These are phyloP conservation scores for Lepiota subincarnata DNA, from an alignment of 768 basidiomycete species.

Conservation along the genomic window DNA sequence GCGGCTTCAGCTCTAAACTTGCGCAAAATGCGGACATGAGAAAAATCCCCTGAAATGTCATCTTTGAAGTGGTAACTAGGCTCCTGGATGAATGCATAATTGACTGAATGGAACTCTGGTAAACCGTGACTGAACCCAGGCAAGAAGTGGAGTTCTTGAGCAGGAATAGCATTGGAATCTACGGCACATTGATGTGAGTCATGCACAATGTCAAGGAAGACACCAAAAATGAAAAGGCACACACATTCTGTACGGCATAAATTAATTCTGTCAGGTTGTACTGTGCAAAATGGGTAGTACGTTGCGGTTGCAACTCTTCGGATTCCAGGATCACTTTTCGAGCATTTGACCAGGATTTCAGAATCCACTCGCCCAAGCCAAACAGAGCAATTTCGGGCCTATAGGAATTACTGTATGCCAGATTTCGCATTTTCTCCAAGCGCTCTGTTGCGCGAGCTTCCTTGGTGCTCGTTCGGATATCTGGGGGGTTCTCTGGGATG, in stretches of 20 bases:
- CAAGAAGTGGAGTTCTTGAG: constrained; percentile 70
- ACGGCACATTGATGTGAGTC: constrained; percentile 16
- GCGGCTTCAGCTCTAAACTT: constrained; percentile 65
- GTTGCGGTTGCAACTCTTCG: constrained; percentile 35
- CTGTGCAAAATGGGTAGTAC: constrained; percentile 47
- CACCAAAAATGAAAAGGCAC: constrained; percentile 26
- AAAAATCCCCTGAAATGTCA: constrained; percentile 85
- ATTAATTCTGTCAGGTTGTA: constrained; percentile 63
- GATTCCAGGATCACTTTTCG: constrained; percentile 56
- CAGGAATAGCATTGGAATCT: constrained; percentile 75
- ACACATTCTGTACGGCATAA: constrained; percentile 65
- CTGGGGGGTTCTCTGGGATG: constrained; percentile 35
- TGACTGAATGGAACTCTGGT: constrained; percentile 73
- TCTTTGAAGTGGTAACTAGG: constrained; percentile 57
- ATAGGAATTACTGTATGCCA: constrained; percentile 71
- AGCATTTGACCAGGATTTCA: constrained; percentile 70
- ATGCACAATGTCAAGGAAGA: constrained; percentile 10
- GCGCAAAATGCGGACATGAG: constrained; percentile 84
- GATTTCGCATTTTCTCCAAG: constrained; percentile 69
- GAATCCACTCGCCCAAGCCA: constrained; percentile 81
- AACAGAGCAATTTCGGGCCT: constrained; percentile 83
- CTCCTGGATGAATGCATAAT: constrained; percentile 63
- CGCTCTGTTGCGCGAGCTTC: constrained; percentile 65
- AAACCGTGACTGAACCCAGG: constrained; percentile 77
- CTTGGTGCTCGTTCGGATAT: constrained; percentile 43